Conservation (phyloP, 495 filamentous ascomycete species). For the Halenospora varia region DNA sequence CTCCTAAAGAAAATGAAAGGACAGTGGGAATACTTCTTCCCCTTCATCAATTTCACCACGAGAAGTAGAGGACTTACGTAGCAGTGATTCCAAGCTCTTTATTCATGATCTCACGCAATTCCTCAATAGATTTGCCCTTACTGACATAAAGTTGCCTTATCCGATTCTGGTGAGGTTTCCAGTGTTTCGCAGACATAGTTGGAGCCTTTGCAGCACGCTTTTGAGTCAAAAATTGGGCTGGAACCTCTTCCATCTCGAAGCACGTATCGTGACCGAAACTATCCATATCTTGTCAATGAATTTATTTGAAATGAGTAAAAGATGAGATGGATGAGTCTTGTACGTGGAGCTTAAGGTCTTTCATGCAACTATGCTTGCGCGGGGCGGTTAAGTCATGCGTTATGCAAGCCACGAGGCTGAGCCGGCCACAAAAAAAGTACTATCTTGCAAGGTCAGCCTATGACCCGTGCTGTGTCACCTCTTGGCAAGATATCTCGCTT, state of each 20-base stretch:
- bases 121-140: conserved; percentile 1
- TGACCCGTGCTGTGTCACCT: not conserved
- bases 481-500: not conserved
- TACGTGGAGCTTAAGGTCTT: not conserved
- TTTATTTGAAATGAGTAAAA: not conserved
- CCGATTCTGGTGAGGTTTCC: not conserved
- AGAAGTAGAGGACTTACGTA: conserved; percentile 6
- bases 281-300: not conserved
- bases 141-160: conserved; percentile 10
- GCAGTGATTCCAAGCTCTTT: not conserved
- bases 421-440: conserved; percentile 8
- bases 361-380: not conserved
- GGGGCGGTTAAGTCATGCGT: not conserved
- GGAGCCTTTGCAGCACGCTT: conserved; percentile 4
- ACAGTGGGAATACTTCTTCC: not conserved
- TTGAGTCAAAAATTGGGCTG: not conserved
- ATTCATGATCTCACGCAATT: conserved; percentile 3
- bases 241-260: not conserved
- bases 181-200: conserved; percentile 3
- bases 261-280: too few relatives aligned
- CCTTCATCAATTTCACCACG: not conserved
- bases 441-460: conserved; percentile 9
- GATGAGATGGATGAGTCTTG: not conserved
- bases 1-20: not conserved
- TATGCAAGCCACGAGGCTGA: not conserved